Evolutionary conservation across 169 alveolate genomes (phyloP), one percentile per base, ranked within the genome.

Genomic region (Besnoitia besnoiti): DNA sequence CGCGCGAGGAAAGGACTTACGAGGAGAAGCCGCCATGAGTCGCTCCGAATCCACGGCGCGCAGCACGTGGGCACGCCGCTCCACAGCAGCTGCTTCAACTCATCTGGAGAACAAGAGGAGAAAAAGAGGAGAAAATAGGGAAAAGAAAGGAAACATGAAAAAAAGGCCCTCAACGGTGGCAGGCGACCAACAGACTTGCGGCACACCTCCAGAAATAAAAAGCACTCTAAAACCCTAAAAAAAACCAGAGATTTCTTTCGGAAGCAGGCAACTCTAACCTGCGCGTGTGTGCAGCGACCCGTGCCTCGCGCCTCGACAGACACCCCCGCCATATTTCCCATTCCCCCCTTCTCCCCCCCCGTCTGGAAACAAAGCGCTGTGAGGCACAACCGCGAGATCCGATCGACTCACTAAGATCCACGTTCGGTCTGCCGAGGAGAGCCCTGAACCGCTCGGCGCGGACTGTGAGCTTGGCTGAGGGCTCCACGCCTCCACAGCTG

Each of bases 11-110:
- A 49, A 39, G 67, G 40, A 79, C 92, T 19, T 47, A 89, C 92
- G 75, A 89, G 87, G 85, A 89, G 51, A 37, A 89, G 42, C 19
- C 92, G 44, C 92, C 92, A 89, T 39, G 92, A 75, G 40, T 89
- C 92, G 92, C 92, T 89, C 14, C 92, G 85, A 14, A 89, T 33
- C 33, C 40, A 50, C 12, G 88, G 44, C 12, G 92, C 44, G 85
- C 92, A 89, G 77, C 92, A 89, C 44, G 55, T 75, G 50, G 92
- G 92, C 40, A 89, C 92, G 8, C 92, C 92, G 30, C 92, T 76
- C 92, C 92, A 89, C 50, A 89, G 92, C 77, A 89, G 50, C 12
- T 89, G 51, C 40, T 61, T 89, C 80, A 89, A 33, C 85, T 89
- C 92, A 33, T 79, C 82, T 73, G 46, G 44, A 73, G 46, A 37